phyloP scores from a whole-genome alignment of 768 basidiomycete genomes.

The Trametopsis cervina region DNA sequence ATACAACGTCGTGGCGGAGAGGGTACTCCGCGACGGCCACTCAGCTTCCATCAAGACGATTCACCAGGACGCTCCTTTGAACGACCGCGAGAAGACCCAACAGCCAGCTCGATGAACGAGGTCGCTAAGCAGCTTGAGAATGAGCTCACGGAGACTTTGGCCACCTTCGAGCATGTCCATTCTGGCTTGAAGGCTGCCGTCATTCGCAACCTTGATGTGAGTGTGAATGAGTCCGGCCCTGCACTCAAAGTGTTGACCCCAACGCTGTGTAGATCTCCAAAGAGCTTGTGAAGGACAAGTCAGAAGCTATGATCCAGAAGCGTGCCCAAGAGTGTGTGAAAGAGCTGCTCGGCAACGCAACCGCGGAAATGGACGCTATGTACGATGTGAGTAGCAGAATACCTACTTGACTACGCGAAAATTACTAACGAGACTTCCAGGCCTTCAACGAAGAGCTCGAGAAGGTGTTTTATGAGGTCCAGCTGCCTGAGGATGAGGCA shows the following conservation, averaged over 20 bases:
- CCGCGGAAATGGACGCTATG: slow-evolving; percentile 87
- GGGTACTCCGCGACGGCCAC: slow-evolving; percentile 39
- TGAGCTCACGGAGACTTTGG: slow-evolving; percentile 42
- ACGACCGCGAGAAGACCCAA: slow-evolving; percentile 22
- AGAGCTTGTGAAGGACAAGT: slow-evolving; percentile 62
- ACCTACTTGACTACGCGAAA: neutral
- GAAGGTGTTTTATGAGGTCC: slow-evolving; percentile 80
- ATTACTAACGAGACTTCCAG: slow-evolving; percentile 30
- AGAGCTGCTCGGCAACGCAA: slow-evolving; percentile 67
- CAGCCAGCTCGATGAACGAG: slow-evolving; percentile 42
- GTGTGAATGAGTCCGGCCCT: too few species aligned
- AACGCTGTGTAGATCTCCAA: slow-evolving; percentile 51
- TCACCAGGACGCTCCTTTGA: neutral
- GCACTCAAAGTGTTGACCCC: neutral
- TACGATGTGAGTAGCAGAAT: slow-evolving; percentile 58
- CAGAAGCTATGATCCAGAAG: slow-evolving; percentile 50
- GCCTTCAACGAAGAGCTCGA: slow-evolving; percentile 94
- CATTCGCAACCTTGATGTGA: slow-evolving; percentile 53
- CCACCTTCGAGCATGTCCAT: slow-evolving; percentile 50
- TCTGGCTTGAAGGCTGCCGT: slow-evolving; percentile 41
- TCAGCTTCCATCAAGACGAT: slow-evolving; percentile 23
- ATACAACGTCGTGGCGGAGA: slow-evolving; percentile 57
- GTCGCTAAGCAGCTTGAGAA: slow-evolving; percentile 53
- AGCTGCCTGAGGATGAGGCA: slow-evolving; percentile 77
- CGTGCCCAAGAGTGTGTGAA: slow-evolving; percentile 43